A percentile compares a stretch with the other conserved stretches of the same genome.
phyloP scores from a whole-genome alignment of 768 basidiomycete genomes.

The Fomitopsis serialis region DNA sequence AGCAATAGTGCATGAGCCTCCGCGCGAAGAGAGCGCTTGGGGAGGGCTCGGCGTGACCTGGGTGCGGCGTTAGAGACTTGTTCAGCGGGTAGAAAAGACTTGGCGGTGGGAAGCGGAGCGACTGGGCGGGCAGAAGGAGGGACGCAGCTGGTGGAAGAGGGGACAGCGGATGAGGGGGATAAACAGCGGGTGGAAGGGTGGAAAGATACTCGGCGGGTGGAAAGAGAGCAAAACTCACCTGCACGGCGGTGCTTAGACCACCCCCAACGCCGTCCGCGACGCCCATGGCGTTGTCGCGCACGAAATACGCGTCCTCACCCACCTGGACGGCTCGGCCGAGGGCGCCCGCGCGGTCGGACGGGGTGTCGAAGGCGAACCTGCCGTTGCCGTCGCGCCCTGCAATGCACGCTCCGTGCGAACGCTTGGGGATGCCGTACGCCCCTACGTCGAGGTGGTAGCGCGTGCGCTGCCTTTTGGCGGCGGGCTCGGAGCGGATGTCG shows the following conservation, averaged over 20 bases:
- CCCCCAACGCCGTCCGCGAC: conserved; percentile 93
- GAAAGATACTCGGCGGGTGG: no score
- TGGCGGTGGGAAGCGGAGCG: no score
- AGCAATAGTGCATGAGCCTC: conserved; percentile 82
- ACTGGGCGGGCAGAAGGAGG: no score
- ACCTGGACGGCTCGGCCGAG: conserved; percentile 65
- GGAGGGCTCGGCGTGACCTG: conserved; percentile 26
- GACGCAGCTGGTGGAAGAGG: no score
- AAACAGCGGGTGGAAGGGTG: no score
- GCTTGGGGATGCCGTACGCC: conserved; percentile 83
- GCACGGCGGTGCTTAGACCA: conserved; percentile 62
- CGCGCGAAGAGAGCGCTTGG: conserved; percentile 62
- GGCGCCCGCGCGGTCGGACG: conserved; percentile 17
- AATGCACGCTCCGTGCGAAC: conserved; percentile 15
- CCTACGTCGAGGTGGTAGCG: conserved; percentile 64
- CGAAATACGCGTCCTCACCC: conserved; percentile 90
- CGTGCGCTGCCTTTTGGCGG: conserved; percentile 24
- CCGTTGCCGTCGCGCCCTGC: conserved; percentile 21
- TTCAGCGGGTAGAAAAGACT: no score
- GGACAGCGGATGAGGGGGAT: no score
- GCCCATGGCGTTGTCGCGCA: conserved; percentile 81
- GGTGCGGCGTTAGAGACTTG: background rate
- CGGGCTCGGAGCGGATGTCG: conserved; percentile 8
- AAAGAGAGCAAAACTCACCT: conserved; percentile 21
- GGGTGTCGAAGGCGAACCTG: conserved; percentile 6